These are phyloP conservation scores for Pulveroboletus sp. DNA, from an alignment of 768 basidiomycete species.

Conservation along the genomic window DNA sequence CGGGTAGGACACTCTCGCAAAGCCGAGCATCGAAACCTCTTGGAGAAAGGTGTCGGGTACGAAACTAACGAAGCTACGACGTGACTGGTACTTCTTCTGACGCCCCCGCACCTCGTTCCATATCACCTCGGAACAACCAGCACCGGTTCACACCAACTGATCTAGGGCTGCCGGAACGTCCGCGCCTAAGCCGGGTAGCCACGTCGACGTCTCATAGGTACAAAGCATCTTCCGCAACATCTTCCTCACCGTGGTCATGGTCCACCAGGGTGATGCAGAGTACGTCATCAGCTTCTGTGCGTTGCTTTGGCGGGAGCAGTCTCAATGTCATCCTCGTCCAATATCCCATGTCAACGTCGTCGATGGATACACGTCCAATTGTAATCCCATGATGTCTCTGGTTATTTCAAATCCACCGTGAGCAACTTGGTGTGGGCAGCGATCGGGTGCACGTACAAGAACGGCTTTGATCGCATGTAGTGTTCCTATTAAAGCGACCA, in stretches of 20 bases:
- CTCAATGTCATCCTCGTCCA: conserved; percentile 7
- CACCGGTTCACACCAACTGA: too few relatives aligned
- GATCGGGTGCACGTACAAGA: conserved; percentile 8
- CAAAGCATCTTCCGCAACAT: neutral
- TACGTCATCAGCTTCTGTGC: neutral
- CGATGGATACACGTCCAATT: neutral
- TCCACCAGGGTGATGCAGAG: neutral
- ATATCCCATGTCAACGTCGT: conserved; percentile 19
- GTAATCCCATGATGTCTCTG: conserved; percentile 6
- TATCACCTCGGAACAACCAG: too few relatives aligned
- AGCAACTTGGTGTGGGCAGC: neutral
- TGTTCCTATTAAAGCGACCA: neutral
- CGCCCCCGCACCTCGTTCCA: too few relatives aligned
- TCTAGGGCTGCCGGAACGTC: too few relatives aligned
- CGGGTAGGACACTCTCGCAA: too few relatives aligned
- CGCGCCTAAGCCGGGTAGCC: too few relatives aligned
- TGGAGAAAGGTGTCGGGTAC: too few relatives aligned
- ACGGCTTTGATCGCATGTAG: neutral
- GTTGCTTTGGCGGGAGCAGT: neutral
- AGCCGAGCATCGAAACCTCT: too few relatives aligned
- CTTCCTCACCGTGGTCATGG: neutral
- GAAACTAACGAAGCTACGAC: too few relatives aligned
- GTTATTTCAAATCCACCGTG: too few relatives aligned
- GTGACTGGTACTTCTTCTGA: too few relatives aligned
- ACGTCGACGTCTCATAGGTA: neutral